These are phyloP conservation scores for Lachnellula subtilissima DNA, from an alignment of 2,329 filamentous ascomycete genomes.

Conservation along the genomic window DNA sequence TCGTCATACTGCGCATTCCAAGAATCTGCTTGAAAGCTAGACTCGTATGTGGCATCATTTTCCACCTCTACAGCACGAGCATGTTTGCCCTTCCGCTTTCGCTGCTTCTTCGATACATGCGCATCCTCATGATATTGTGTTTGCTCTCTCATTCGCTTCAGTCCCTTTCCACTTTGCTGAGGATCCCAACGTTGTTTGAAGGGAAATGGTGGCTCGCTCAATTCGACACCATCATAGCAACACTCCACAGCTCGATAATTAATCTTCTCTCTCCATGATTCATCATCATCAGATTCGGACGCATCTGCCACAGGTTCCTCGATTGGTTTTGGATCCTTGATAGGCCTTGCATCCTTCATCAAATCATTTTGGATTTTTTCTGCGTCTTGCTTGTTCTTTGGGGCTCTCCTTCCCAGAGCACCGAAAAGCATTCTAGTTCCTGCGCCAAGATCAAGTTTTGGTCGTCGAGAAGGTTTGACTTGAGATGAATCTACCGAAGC, in stretches of 20 bases:
- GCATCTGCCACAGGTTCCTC: constrained; percentile 16
- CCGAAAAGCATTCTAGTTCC: constrained; percentile 66
- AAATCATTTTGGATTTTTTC: constrained; percentile 56
- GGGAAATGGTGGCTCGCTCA: constrained; percentile 79
- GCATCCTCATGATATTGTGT: constrained; percentile 37
- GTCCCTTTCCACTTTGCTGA: constrained; percentile 56
- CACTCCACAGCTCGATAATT: constrained; percentile 79
- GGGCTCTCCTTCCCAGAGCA: constrained; percentile 63
- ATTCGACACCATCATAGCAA: constrained; percentile 59
- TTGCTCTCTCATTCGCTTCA: constrained; percentile 41
- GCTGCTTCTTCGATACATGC: constrained; percentile 45
- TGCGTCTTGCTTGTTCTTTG: constrained; percentile 65
- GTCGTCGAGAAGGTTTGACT: constrained; percentile 15
- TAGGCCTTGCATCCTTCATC: constrained; percentile 47
- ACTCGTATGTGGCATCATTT: constrained; percentile 33
- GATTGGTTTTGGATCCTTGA: constrained; percentile 29
- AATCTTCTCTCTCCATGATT: constrained; percentile 71
- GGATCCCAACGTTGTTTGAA: constrained; percentile 87
- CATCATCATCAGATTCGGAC: constrained; percentile 40
- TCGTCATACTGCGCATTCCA: constrained; percentile 19
- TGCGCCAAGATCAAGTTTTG: constrained; percentile 51
- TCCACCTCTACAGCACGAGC: constrained; percentile 36
- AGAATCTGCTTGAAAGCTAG: constrained; percentile 31
- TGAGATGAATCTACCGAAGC: constrained; percentile 8
- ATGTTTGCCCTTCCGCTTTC: constrained; percentile 39